A percentile compares a stretch with the other conserved stretches of the same genome.
Evolutionary conservation across 2,329 filamentous ascomycete species (phyloP).

Genomic region (Paecilomyces fulvus): DNA sequence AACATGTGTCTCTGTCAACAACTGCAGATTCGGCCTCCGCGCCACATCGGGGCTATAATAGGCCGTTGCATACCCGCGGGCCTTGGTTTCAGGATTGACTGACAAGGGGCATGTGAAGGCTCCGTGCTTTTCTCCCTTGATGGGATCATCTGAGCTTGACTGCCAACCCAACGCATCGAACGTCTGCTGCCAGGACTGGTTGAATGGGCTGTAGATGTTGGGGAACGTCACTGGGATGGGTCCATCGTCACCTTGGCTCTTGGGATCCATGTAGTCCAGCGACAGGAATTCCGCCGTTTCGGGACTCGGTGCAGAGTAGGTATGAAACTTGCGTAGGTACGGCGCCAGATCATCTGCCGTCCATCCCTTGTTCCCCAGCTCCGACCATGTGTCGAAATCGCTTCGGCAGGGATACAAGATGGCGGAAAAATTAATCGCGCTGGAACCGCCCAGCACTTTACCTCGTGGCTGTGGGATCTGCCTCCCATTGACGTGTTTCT

Average conservation of each 20-base stretch:
- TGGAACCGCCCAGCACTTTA: conserved; percentile 43
- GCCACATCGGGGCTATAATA: conserved; percentile 35
- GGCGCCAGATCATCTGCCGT: conserved; percentile 37
- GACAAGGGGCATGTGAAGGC: conserved; percentile 30
- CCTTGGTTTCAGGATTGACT: conserved; percentile 21
- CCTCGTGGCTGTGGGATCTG: conserved; percentile 38
- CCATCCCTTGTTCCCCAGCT: conserved; percentile 40
- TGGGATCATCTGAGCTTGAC: conserved; percentile 18
- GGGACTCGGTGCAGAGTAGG: conserved; percentile 19
- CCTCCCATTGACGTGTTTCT: conserved; percentile 29
- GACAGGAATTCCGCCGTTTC: conserved; percentile 6
- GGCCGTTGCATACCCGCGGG: conserved; percentile 32
- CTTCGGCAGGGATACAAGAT: conserved; percentile 15
- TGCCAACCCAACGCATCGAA: conserved; percentile 13
- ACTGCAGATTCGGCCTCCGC: conserved; percentile 36
- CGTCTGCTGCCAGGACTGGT: conserved; percentile 16
- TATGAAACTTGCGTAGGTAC: conserved; percentile 41
- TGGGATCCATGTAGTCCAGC: conserved; percentile 10
- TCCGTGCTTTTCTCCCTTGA: conserved; percentile 31
- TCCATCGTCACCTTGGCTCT: conserved; percentile 10
- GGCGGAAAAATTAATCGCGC: conserved; percentile 35
- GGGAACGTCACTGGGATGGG: conserved; percentile 17
- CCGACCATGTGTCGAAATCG: conserved; percentile 39
- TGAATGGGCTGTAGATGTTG: conserved; percentile 22
- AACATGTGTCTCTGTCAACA: conserved; percentile 41